Evolutionary conservation across 1,139 yeast genomes (phyloP).

Genomic region (Candida tunisiensis): DNA sequence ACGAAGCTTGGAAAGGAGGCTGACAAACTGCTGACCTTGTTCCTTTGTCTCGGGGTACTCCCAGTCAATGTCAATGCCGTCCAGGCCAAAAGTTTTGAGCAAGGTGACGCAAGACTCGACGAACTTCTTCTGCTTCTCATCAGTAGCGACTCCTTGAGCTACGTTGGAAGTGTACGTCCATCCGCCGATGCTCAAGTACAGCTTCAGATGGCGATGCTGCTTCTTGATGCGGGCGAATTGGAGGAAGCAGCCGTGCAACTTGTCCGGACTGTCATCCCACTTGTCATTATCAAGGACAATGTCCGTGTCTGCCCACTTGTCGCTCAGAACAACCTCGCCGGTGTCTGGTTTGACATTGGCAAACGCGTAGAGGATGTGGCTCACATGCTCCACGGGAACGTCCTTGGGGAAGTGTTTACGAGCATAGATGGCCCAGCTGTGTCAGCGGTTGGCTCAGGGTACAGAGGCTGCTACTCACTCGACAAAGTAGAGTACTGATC

Average conservation of each 20-base stretch:
- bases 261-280: slow-evolving; percentile 6
- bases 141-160: slow-evolving; percentile 26
- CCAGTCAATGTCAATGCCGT: slow-evolving; percentile 93
- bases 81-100: slow-evolving; percentile 46
- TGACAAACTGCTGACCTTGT: slow-evolving; percentile 32
- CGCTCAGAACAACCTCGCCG: slow-evolving; percentile 40
- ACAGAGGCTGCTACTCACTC: too few species aligned
- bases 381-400: slow-evolving; percentile 36
- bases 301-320: slow-evolving; percentile 49
- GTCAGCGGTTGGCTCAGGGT: too few species aligned
- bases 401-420: slow-evolving; percentile 48
- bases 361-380: slow-evolving; percentile 71
- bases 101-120: slow-evolving; percentile 31
- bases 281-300: too few species aligned
- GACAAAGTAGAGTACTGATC: too few species aligned
- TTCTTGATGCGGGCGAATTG: slow-evolving; percentile 37
- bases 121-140: slow-evolving; percentile 27
- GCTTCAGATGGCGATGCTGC: slow-evolving; percentile 32
- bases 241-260: slow-evolving; percentile 42
- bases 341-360: slow-evolving; percentile 35
- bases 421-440: slow-evolving; percentile 63
- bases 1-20: slow-evolving; percentile 29
- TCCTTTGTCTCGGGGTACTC: slow-evolving; percentile 48
- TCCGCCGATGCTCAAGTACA: slow-evolving; percentile 75
- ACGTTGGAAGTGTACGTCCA: slow-evolving; percentile 52